Conservation (phyloP, 306 rosid genomes). For the Citrullus amarus region DNA sequence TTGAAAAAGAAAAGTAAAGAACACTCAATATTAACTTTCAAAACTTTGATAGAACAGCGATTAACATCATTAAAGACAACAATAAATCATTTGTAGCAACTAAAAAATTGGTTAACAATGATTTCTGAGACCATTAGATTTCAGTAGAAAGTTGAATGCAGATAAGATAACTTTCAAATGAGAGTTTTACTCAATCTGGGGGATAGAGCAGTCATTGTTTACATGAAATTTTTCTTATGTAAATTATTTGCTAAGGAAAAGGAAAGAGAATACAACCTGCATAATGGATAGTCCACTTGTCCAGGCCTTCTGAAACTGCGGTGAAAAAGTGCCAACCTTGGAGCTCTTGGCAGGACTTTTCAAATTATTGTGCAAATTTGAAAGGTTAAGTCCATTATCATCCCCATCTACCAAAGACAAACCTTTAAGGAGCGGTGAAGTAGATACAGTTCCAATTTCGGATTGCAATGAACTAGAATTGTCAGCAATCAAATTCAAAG, state of each 20-base stretch:
- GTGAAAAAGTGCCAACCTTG: conserved; percentile 12
- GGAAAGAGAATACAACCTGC: conserved; percentile 15
- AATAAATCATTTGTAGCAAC: background rate
- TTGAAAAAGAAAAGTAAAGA: background rate
- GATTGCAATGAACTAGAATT: conserved; percentile 13
- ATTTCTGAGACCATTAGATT: background rate
- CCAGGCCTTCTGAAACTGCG: background rate
- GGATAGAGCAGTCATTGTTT: background rate
- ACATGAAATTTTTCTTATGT: background rate
- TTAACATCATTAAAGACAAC: background rate
- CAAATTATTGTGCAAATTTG: conserved; percentile 18
- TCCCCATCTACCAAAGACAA: conserved; percentile 19
- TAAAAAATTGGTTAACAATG: background rate
- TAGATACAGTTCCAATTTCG: conserved; percentile 2
- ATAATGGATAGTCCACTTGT: conserved; percentile 9
- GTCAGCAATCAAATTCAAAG: conserved; percentile 10
- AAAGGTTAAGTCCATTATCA: conserved; percentile 7
- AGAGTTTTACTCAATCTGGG: background rate
- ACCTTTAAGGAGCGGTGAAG: conserved; percentile 2
- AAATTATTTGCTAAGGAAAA: background rate
- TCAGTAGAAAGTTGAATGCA: background rate
- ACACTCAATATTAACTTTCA: conserved; percentile 19
- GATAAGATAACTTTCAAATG: background rate
- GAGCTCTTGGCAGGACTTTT: conserved; percentile 19
- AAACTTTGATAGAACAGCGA: background rate